Percentiles rank a stretch among this genome's conserved stretches.
These are phyloP conservation scores for Fraxinus pennsylvanica DNA, from an alignment of 257 asterid genomes.

Conservation along the genomic window DNA sequence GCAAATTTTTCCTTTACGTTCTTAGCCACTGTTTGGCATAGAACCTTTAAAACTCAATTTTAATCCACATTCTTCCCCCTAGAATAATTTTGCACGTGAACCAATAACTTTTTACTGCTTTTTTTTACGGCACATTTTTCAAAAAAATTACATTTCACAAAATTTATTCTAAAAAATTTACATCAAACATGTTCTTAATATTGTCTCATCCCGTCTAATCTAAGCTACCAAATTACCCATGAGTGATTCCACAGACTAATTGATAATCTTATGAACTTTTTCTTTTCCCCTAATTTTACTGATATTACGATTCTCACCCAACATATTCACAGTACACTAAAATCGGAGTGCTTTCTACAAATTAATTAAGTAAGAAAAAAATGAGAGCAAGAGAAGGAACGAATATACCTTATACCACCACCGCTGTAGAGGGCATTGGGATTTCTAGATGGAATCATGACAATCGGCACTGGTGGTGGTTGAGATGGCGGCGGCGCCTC, in stretches of 20 bases:
- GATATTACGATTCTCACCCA: background rate
- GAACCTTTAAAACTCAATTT: too few relatives aligned
- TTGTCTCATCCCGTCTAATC: too few relatives aligned
- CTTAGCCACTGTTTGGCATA: too few relatives aligned
- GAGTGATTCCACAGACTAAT: background rate
- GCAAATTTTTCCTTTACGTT: too few relatives aligned
- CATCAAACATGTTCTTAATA: too few relatives aligned
- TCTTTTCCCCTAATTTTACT: too few relatives aligned
- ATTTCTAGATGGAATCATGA: conserved; percentile 39
- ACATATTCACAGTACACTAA: background rate
- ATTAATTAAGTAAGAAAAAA: background rate
- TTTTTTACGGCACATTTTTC: too few relatives aligned
- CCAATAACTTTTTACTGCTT: too few relatives aligned
- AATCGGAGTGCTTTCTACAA: background rate
- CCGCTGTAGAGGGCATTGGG: conserved; percentile 56
- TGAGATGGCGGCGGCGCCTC: conserved; percentile 23
- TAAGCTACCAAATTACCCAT: background rate
- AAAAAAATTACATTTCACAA: too few relatives aligned
- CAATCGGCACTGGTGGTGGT: conserved; percentile 14
- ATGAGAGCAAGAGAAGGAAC: background rate
- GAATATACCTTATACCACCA: conserved; percentile 58
- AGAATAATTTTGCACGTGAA: too few relatives aligned
- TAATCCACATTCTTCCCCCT: too few relatives aligned
- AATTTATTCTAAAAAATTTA: too few relatives aligned
- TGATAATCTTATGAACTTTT: background rate